phyloP scores from a whole-genome alignment of 768 basidiomycete species.

The Leccinum incarnatum region DNA sequence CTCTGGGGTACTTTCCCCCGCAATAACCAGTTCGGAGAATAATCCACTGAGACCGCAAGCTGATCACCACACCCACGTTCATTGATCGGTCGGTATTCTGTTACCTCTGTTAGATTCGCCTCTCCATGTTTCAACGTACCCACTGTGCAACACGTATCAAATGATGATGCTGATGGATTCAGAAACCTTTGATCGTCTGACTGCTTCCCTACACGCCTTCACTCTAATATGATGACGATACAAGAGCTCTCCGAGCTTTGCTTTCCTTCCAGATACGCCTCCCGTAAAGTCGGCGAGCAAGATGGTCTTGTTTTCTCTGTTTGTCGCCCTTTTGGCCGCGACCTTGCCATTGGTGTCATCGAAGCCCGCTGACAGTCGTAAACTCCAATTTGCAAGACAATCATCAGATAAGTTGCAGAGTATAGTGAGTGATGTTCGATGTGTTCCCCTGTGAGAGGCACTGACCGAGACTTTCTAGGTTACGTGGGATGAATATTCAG shows the following conservation, averaged over 20 bases:
- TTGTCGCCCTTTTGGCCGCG: conserved; percentile 11
- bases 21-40: neutral
- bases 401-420: conserved; percentile 16
- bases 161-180: neutral
- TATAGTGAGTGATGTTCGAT: conserved; percentile 8
- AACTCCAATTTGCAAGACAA: conserved; percentile 15
- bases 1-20: too few relatives aligned
- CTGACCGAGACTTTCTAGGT: conserved; percentile 29
- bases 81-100: neutral
- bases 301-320: conserved; percentile 12
- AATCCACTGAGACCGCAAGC: too few relatives aligned
- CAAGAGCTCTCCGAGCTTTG: neutral
- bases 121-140: neutral
- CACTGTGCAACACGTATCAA: neutral
- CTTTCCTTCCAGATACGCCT: neutral
- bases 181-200: neutral
- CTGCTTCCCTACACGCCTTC: neutral
- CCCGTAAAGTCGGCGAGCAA: neutral
- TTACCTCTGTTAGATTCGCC: neutral
- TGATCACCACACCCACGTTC: neutral
- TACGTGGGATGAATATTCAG: conserved; percentile 59
- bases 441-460: neutral
- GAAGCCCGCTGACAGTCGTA: conserved; percentile 5
- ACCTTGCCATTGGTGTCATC: conserved; percentile 13
- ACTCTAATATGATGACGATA: neutral